Conservation (phyloP, 805 yeast genomes). For the Diddensiella caesifluorescens region DNA sequence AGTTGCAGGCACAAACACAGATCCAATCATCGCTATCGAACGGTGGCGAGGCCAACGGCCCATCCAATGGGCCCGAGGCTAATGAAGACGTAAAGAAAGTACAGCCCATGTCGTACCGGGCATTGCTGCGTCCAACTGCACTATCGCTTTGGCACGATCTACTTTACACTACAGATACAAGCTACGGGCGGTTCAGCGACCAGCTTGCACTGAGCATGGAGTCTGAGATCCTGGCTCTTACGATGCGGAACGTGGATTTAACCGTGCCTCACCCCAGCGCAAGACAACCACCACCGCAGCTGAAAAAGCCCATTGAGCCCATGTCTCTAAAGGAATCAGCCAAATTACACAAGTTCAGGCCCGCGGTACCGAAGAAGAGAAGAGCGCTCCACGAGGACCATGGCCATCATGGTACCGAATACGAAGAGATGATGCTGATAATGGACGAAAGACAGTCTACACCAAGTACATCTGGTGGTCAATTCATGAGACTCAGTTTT, state of each 20-base stretch:
- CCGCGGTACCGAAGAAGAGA: slow-evolving; percentile 34
- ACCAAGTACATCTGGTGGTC: slow-evolving; percentile 42
- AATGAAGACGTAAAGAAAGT: slow-evolving; percentile 23
- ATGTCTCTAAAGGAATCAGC: slow-evolving; percentile 10
- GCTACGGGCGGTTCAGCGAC: slow-evolving; percentile 64
- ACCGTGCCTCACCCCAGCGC: slow-evolving; percentile 46
- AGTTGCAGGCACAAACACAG: slow-evolving; percentile 3
- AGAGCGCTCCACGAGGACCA: slow-evolving; percentile 59
- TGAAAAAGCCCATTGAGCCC: slow-evolving; percentile 29
- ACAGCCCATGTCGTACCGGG: slow-evolving; percentile 69
- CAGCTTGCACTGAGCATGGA: slow-evolving; percentile 75
- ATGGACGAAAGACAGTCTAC: slow-evolving; percentile 44
- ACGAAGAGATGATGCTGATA: slow-evolving; percentile 83
- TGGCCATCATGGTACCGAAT: slow-evolving; percentile 68
- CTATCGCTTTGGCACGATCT: slow-evolving; percentile 79
- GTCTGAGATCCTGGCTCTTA: slow-evolving; percentile 74
- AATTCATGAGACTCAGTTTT: slow-evolving; percentile 81
- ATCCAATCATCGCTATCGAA: background rate
- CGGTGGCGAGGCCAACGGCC: background rate
- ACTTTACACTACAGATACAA: slow-evolving; percentile 75
- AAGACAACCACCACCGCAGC: background rate
- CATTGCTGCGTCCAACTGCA: slow-evolving; percentile 75
- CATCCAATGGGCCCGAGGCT: slow-evolving; percentile 4
- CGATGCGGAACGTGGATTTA: slow-evolving; percentile 71
- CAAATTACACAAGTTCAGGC: slow-evolving; percentile 23